Percentiles rank a stretch among this genome's conserved stretches.
These are phyloP conservation scores for Suillus alpinus DNA, from an alignment of 768 basidiomycete genomes.

Conservation along the genomic window DNA sequence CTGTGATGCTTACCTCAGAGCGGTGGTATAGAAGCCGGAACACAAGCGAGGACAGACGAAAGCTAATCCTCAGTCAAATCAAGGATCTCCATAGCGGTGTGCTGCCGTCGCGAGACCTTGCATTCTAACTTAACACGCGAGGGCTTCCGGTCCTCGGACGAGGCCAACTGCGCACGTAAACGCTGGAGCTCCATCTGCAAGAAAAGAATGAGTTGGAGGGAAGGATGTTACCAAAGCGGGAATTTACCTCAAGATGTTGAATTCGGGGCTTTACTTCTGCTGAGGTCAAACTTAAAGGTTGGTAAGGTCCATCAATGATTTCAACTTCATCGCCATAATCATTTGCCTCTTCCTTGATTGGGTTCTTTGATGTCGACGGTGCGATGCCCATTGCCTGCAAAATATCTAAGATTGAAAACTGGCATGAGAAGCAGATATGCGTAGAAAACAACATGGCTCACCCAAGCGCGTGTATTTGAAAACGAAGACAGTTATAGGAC, in stretches of 20 bases:
- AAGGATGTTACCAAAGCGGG: neutral
- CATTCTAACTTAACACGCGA: slow-evolving; percentile 16
- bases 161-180: slow-evolving; percentile 9
- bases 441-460: slow-evolving; percentile 1
- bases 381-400: slow-evolving; percentile 21
- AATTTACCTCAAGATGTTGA: neutral
- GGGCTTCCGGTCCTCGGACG: slow-evolving; percentile 12
- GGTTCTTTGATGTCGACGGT: slow-evolving; percentile 1
- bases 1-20: neutral
- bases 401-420: slow-evolving; percentile 8
- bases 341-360: slow-evolving; percentile 1
- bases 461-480: slow-evolving; percentile 20
- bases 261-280: neutral
- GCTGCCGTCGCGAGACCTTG: neutral
- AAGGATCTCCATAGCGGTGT: neutral
- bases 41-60: neutral
- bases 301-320: neutral
- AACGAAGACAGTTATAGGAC: slow-evolving; percentile 14
- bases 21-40: neutral
- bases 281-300: neutral
- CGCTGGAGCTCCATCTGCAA: slow-evolving; percentile 17
- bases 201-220: neutral
- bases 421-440: neutral
- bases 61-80: neutral
- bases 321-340: neutral